Percentiles rank a stretch among this genome's conserved stretches.
Conservation (phyloP, 2,329 filamentous ascomycete species). For the Akanthomyces dipterigenus region DNA sequence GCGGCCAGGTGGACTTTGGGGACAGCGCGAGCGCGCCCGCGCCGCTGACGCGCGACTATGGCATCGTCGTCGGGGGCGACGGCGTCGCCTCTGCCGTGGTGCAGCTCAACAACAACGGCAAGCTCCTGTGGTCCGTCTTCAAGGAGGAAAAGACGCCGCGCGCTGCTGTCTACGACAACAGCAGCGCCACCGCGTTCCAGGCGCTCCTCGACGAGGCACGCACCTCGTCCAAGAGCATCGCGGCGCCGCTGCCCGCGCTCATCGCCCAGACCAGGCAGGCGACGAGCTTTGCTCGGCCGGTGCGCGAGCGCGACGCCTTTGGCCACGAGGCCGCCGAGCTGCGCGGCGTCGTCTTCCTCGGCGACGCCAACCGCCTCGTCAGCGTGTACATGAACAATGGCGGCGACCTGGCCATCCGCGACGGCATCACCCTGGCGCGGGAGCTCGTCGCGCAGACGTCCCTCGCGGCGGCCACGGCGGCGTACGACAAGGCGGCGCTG, state of each 20-base stretch:
- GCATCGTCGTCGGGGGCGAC: slow-evolving; percentile 25
- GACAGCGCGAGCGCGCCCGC: slow-evolving; percentile 21
- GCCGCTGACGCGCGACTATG: slow-evolving; percentile 28
- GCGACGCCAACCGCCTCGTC: slow-evolving; percentile 39
- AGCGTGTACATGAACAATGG: slow-evolving; percentile 39
- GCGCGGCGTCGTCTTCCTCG: slow-evolving; percentile 32
- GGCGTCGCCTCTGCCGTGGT: slow-evolving; percentile 33
- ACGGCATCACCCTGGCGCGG: slow-evolving; percentile 34
- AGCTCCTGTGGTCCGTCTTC: slow-evolving; percentile 32
- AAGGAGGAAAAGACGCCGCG: slow-evolving; percentile 17
- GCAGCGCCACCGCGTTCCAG: slow-evolving; percentile 15
- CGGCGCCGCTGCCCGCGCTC: slow-evolving; percentile 29
- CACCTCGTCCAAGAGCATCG: slow-evolving; percentile 25
- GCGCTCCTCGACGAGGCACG: slow-evolving; percentile 24
- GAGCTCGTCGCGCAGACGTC: slow-evolving; percentile 22
- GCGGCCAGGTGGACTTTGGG: slow-evolving; percentile 27
- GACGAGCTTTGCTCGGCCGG: slow-evolving; percentile 29
- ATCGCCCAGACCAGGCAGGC: slow-evolving; percentile 29
- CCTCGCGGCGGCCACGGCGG: slow-evolving; percentile 22
- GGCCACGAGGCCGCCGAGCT: slow-evolving; percentile 18
- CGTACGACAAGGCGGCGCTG: slow-evolving; percentile 28
- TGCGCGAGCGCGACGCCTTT: slow-evolving; percentile 36
- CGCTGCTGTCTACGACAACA: slow-evolving; percentile 8
- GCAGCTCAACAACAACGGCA: slow-evolving; percentile 29
- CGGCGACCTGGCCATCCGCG: slow-evolving; percentile 36